Percentiles rank a stretch among this genome's conserved stretches.
Conservation (phyloP, 805 yeast genomes). For the Ogataea methylovora region DNA sequence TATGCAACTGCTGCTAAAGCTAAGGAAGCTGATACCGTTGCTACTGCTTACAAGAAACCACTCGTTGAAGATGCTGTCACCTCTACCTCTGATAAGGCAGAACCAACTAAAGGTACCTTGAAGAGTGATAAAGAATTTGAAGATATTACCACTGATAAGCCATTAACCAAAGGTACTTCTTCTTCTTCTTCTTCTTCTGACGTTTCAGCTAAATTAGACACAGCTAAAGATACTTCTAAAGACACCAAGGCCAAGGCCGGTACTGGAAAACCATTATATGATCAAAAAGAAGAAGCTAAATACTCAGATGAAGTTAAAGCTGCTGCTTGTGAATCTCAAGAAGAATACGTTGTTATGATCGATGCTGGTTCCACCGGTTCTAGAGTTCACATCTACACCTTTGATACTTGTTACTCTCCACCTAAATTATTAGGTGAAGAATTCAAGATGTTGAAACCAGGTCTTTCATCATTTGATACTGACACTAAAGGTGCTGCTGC, state of each 20-base stretch:
- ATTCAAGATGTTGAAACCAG: slow-evolving; percentile 88
- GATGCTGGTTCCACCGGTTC: slow-evolving; percentile 99
- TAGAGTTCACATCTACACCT: slow-evolving; percentile 88
- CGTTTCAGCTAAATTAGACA: not conserved
- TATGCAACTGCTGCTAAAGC: not conserved
- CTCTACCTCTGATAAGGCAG: slow-evolving; percentile 8
- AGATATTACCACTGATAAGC: slow-evolving; percentile 5
- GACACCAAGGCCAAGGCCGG: slow-evolving; percentile 1
- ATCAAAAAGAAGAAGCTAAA: slow-evolving; percentile 10
- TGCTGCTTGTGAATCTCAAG: slow-evolving; percentile 28
- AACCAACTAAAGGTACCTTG: too few species aligned
- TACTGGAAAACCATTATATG: slow-evolving; percentile 2
- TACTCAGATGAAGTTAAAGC: slow-evolving; percentile 6
- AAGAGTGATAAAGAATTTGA: slow-evolving; percentile 7
- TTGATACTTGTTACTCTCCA: slow-evolving; percentile 79
- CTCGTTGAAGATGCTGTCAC: slow-evolving; percentile 3
- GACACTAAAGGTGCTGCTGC: slow-evolving; percentile 81
- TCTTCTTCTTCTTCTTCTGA: slow-evolving; percentile 20
- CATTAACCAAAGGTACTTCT: too few species aligned
- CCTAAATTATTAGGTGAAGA: slow-evolving; percentile 75
- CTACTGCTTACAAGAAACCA: slow-evolving; percentile 3
- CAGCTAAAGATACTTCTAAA: slow-evolving; percentile 4
- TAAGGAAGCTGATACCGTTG: not conserved
- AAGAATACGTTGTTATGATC: slow-evolving; percentile 82
- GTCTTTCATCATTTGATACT: slow-evolving; percentile 76